Evolutionary conservation across 2,329 filamentous ascomycete genomes (phyloP), one percentile per base, ranked within the genome.

Genomic region (Penicillium sp.): DNA sequence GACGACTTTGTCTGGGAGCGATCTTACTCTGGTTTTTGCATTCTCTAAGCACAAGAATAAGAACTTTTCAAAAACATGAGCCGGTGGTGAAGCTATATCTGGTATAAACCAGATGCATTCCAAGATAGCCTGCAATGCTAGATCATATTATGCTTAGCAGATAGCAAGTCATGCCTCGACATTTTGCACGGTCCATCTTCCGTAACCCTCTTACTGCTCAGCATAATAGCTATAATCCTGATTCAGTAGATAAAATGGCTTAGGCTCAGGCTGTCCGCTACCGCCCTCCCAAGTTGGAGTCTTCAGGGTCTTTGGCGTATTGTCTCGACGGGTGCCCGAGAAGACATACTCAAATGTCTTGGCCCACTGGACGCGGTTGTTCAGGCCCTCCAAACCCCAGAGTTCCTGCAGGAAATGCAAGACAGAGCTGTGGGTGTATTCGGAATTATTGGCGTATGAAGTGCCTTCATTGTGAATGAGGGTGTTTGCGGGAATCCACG

Each of bases 361-460:
- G 43, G 76, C 75, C 76, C 77, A 79, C 58, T 78, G 75, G 16
- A 79, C 76, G 1, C 77, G 72, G 56, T 78, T 78, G 61, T 79
- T 78, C 16, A 79, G 55, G 2, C 75, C 74, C 35, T 79, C 72
- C 16, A 79, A 65, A 0, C 63, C 70, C 76, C 78, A 79, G 11
- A 79, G 67, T 52, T 78, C 71, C 63, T 79, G 76, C 43, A 79
- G 59, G 67, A 78, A 78, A 51, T 79, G 77, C 60, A 79, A 64
- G 57, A 79, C 67, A 11, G 73, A 77, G 19, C 70, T 72, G 62
- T 79, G 77, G 16, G 76, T 78, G 68, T 79, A 78, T 8, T 73
- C 76, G 6, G 73, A 75, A 61, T 76, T 70, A 19, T 67, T 56
- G 26, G 70, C 73, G 60, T 78, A 78, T 58, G 65, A 72, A 52